Percentiles rank a stretch among this genome's conserved stretches.
Evolutionary conservation across 108 stramenopile species (phyloP).

Genomic region (Hondaea fermentalgiana): DNA sequence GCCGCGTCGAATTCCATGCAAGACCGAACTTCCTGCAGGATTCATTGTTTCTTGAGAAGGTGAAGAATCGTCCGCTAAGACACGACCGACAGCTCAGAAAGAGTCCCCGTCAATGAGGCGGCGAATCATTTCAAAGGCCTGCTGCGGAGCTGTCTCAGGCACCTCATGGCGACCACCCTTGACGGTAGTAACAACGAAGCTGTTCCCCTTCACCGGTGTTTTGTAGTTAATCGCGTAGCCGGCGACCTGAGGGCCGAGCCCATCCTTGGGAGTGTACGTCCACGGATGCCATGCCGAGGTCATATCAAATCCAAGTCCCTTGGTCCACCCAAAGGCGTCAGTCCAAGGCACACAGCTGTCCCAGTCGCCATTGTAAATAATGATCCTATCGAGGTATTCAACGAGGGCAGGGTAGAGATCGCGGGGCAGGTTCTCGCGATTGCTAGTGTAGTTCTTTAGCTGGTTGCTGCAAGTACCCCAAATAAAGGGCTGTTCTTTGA

Average conservation of each 20-base stretch:
- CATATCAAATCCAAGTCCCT: slow-evolving; percentile 13
- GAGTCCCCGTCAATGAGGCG: background rate
- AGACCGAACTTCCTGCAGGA: background rate
- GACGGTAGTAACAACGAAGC: slow-evolving; percentile 25
- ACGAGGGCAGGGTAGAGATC: slow-evolving; percentile 37
- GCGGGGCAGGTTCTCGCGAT: slow-evolving; percentile 34
- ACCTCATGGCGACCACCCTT: slow-evolving; percentile 29
- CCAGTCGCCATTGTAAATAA: slow-evolving; percentile 41
- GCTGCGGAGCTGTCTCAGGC: slow-evolving; percentile 30
- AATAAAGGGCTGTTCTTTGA: background rate
- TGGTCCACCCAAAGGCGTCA: slow-evolving; percentile 35
- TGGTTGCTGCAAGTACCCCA: slow-evolving; percentile 17
- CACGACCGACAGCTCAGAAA: background rate
- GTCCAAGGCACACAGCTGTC: slow-evolving; percentile 48
- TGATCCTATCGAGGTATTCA: slow-evolving; percentile 22
- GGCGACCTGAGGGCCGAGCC: slow-evolving; percentile 18
- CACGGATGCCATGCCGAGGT: slow-evolving; percentile 29
- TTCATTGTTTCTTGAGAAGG: background rate
- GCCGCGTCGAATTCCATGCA: too few relatives aligned
- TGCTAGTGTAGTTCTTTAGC: slow-evolving; percentile 30
- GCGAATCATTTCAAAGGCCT: slow-evolving; percentile 25
- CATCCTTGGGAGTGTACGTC: slow-evolving; percentile 10
- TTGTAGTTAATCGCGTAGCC: slow-evolving; percentile 29
- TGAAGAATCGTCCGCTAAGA: background rate
- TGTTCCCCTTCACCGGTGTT: background rate